phyloP scores from a whole-genome alignment of 345 rosid species.

The Dipteronia sinensis region DNA sequence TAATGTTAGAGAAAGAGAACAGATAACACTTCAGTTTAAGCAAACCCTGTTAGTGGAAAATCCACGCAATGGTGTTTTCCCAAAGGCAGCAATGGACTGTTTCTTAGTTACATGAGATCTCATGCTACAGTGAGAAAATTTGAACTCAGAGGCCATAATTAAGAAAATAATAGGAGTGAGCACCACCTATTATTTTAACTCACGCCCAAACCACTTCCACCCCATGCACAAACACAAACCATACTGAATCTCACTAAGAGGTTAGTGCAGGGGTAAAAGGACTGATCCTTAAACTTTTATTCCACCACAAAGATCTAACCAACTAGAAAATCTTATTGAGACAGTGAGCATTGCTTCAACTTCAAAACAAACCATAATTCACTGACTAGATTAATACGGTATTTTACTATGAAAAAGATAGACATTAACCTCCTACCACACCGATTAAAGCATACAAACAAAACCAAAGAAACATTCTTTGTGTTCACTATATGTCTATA shows the following conservation, averaged over 20 bases:
- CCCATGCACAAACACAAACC: neutral
- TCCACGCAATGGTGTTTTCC: no score
- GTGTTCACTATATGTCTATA: neutral
- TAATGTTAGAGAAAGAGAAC: neutral
- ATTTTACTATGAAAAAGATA: neutral
- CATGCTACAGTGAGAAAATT: neutral
- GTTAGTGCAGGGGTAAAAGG: neutral
- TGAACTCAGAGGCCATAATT: slow-evolving; percentile 6
- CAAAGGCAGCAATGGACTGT: no score
- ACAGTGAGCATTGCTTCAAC: neutral
- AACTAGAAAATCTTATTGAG: neutral
- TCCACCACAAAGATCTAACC: neutral
- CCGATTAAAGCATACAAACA: neutral
- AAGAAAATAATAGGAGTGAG: neutral
- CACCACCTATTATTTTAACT: neutral
- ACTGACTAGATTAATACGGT: neutral
- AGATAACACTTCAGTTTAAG: no score
- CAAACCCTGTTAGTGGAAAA: no score
- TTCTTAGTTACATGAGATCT: no score
- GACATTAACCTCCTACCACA: neutral
- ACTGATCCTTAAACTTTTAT: neutral
- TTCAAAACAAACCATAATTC: slow-evolving; percentile 2
- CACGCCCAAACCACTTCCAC: neutral
- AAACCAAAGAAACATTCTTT: neutral
- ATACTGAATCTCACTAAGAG: neutral